Percentiles rank a stretch among this genome's conserved stretches.
Evolutionary conservation across 176 grass and related monocot species (phyloP).

Genomic region (Zizania latifolia): DNA sequence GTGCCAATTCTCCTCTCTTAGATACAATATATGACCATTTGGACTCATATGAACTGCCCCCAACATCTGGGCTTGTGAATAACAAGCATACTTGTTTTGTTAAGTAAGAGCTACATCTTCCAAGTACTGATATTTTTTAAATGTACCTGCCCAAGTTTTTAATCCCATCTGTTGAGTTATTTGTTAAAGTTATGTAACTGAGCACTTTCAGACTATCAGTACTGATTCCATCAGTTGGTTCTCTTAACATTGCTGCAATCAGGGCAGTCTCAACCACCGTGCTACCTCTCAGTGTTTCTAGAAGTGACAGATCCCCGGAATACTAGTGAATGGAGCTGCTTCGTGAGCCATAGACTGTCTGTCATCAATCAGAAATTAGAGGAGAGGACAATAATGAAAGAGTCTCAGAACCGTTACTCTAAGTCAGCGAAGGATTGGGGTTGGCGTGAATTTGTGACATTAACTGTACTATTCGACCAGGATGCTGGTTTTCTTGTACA

Average conservation of each 20-base stretch:
- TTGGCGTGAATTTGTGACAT: constrained; percentile 91
- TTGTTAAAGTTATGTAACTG: constrained; percentile 22
- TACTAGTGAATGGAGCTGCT: constrained; percentile 88
- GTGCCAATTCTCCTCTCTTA: neutral
- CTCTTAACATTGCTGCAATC: constrained; percentile 47
- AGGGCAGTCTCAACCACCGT: constrained; percentile 98
- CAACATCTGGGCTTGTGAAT: constrained; percentile 8
- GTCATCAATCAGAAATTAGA: constrained; percentile 90
- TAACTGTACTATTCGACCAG: constrained; percentile 94
- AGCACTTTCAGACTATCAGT: neutral
- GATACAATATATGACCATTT: neutral
- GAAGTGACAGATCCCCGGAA: constrained; percentile 89
- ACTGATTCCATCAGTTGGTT: constrained; percentile 33
- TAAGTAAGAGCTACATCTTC: neutral
- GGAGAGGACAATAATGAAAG: constrained; percentile 79
- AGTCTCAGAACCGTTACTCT: constrained; percentile 98
- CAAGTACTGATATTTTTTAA: neutral
- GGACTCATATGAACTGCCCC: constrained; percentile 9
- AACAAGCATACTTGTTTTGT: neutral
- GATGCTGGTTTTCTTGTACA: constrained; percentile 86
- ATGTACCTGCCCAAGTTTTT: neutral
- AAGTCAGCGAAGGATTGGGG: constrained; percentile 98
- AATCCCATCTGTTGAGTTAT: neutral
- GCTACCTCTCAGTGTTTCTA: constrained; percentile 89
- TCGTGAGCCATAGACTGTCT: constrained; percentile 90